Evolutionary conservation across 495 filamentous ascomycete species (phyloP).

Genomic region (Cercophora newfieldiana): DNA sequence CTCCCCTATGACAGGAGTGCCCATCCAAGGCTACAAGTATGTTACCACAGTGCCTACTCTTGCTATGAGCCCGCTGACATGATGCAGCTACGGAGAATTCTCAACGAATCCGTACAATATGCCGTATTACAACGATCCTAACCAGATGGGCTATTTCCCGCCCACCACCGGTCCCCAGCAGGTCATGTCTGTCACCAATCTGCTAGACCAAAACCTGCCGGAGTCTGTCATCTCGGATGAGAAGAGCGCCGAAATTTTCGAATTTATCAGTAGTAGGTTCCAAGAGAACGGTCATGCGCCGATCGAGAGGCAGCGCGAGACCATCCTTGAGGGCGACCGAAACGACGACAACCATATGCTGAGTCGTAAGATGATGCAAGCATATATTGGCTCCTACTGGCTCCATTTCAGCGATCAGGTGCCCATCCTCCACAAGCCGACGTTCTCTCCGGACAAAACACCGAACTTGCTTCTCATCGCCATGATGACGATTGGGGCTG

Average conservation of each 20-base stretch:
- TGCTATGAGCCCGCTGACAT: slow-evolving; percentile 25
- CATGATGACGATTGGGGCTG: slow-evolving; percentile 93
- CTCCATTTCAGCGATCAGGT: slow-evolving; percentile 91
- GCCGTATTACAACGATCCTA: slow-evolving; percentile 50
- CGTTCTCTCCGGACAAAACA: slow-evolving; percentile 83
- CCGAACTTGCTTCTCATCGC: slow-evolving; percentile 83
- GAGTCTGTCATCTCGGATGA: slow-evolving; percentile 83
- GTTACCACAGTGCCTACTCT: slow-evolving; percentile 15
- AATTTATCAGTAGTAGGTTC: slow-evolving; percentile 80
- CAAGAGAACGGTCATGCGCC: slow-evolving; percentile 77
- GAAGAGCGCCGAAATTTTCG: slow-evolving; percentile 80
- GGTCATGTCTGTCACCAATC: slow-evolving; percentile 83
- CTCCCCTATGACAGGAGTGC: slow-evolving; percentile 47
- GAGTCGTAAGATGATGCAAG: slow-evolving; percentile 91
- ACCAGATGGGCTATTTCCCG: slow-evolving; percentile 54
- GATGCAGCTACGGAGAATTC: slow-evolving; percentile 50
- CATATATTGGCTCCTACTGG: slow-evolving; percentile 93
- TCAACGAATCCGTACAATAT: slow-evolving; percentile 46
- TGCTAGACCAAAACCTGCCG: slow-evolving; percentile 79
- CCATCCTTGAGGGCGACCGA: slow-evolving; percentile 74
- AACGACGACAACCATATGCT: slow-evolving; percentile 73
- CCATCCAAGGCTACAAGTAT: slow-evolving; percentile 54
- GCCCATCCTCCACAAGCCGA: slow-evolving; percentile 91
- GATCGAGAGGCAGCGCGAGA: slow-evolving; percentile 72
- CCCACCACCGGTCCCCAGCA: slow-evolving; percentile 62